Base-by-base conservation (phyloP, 169 alveolate genomes). In the Eimeria acervulina region DNA sequence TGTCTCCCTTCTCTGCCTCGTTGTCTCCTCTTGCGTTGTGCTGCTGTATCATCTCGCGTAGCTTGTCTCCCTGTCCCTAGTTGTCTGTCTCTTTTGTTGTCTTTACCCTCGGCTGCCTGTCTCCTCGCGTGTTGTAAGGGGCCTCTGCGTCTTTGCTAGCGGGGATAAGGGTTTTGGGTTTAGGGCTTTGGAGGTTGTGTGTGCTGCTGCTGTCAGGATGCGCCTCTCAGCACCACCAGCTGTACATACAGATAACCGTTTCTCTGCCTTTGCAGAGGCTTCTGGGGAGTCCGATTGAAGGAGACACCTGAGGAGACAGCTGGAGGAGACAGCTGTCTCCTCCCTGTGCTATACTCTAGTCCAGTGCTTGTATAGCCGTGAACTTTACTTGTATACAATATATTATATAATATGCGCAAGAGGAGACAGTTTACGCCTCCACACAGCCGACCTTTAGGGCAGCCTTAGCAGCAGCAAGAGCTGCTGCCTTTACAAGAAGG, bases 271-370 rank as follows among this genome's bases (percentile, higher is more conserved):
- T 33, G 33, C 33, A 31, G 89, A 78, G 10, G 52, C 44, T 55
- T 78, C 89, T 4, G 89, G 89, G 89, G 89, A 78, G 36, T 78
- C 63, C 21, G 89, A 78, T 23, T 78, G 89, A 78, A 17, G 84
- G 84, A 72, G 42, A 72, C 51, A 72, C 15, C 17, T 23, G 47
- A 19, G 28, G 84, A 72, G 55, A 47, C 19, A 47, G 55, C 5
- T 7, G 55, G 55, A 47, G 55, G 40, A 68, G 40, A 28, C 68
- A 55, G 68, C 15, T 55, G 15, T 55, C 68, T 23, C 68, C 21
- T 55, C 68, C 21, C 68, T 55, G 68, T n/a, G n/a, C n/a, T n/a
- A n/a, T n/a, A n/a, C n/a, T n/a, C n/a, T n/a, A n/a, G n/a, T n/a
- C n/a, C n/a, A n/a, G n/a, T n/a, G n/a, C n/a, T n/a, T n/a, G n/a